Conservation (phyloP, 768 basidiomycete genomes). For the Agaricus blazei region DNA sequence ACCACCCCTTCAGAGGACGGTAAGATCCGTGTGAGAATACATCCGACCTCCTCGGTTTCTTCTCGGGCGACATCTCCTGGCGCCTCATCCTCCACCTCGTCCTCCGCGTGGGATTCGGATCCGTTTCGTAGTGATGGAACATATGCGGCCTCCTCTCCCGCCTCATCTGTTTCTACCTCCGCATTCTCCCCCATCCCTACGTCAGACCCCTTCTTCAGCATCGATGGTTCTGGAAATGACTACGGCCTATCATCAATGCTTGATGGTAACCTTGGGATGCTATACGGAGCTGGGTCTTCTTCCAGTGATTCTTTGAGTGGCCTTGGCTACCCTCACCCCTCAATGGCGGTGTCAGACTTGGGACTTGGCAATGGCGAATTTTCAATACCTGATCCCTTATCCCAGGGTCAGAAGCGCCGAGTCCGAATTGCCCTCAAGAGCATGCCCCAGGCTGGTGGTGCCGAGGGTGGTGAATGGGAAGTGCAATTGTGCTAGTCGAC, state of each 20-base stretch:
- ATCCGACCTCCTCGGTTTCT: conserved; percentile 48
- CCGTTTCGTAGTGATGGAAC: conserved; percentile 8
- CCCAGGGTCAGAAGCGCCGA: conserved; percentile 38
- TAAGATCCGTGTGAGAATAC: conserved; percentile 70
- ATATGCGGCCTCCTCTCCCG: conserved; percentile 15
- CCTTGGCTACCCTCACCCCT: conserved; percentile 1
- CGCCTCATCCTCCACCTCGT: conserved; percentile 13
- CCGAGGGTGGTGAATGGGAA: conserved; percentile 75
- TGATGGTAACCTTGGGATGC: conserved; percentile 31
- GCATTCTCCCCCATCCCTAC: conserved; percentile 3
- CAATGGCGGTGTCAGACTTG: conserved; percentile 17
- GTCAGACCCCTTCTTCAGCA: conserved; percentile 56
- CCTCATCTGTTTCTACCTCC: conserved; percentile 22
- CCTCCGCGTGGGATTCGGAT: conserved; percentile 16
- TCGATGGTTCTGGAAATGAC: conserved; percentile 33
- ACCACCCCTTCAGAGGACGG: conserved; percentile 58
- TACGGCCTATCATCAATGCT: conserved; percentile 23
- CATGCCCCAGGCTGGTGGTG: conserved; percentile 50
- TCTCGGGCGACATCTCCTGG: conserved; percentile 33
- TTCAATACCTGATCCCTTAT: conserved; percentile 21
- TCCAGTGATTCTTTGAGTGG: conserved; percentile 4
- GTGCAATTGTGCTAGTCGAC: conserved; percentile 57
- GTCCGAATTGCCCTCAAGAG: conserved; percentile 66
- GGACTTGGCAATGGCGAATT: conserved; percentile 31
- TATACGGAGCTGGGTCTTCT: conserved; percentile 19